These are phyloP conservation scores for Penicillium sclerotiorum DNA, from an alignment of 2,329 filamentous ascomycete genomes.

Conservation along the genomic window DNA sequence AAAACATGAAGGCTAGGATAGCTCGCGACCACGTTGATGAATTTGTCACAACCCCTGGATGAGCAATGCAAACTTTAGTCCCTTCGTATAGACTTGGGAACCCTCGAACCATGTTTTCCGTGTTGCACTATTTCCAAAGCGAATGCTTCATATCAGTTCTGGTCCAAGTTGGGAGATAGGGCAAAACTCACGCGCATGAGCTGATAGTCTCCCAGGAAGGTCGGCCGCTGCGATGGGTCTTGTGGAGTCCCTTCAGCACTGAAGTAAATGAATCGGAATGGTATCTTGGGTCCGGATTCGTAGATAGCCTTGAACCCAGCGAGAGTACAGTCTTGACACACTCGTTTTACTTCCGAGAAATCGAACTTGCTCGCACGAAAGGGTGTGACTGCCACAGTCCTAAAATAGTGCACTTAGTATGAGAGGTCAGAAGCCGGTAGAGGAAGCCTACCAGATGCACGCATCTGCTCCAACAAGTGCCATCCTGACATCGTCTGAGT, in stretches of 20 bases:
- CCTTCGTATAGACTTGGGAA: slow-evolving; percentile 3
- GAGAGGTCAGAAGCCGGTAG: not conserved
- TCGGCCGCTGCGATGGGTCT: slow-evolving; percentile 49
- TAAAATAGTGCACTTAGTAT: not conserved
- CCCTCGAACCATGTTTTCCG: slow-evolving; percentile 12
- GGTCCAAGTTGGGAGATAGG: too few species aligned
- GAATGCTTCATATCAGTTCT: too few species aligned
- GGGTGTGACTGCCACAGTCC: slow-evolving; percentile 27
- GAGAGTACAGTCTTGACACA: slow-evolving; percentile 47
- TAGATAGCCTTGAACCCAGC: slow-evolving; percentile 41
- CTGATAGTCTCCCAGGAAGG: slow-evolving; percentile 9
- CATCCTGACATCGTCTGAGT: slow-evolving; percentile 33
- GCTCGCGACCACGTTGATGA: slow-evolving; percentile 7
- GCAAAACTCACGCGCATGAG: slow-evolving; percentile 14
- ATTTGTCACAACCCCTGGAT: slow-evolving; percentile 8
- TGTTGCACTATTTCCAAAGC: slow-evolving; percentile 9
- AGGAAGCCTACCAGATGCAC: slow-evolving; percentile 38
- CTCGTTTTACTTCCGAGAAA: slow-evolving; percentile 42
- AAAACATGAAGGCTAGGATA: not conserved
- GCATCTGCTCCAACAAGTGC: slow-evolving; percentile 36
- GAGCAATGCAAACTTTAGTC: slow-evolving; percentile 11
- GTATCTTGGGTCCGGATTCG: slow-evolving; percentile 27
- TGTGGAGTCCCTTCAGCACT: slow-evolving; percentile 51
- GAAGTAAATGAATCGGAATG: slow-evolving; percentile 54
- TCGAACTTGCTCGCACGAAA: slow-evolving; percentile 30